Base-by-base conservation (phyloP, 768 basidiomycete genomes). In the Sarcodon aspratus region DNA sequence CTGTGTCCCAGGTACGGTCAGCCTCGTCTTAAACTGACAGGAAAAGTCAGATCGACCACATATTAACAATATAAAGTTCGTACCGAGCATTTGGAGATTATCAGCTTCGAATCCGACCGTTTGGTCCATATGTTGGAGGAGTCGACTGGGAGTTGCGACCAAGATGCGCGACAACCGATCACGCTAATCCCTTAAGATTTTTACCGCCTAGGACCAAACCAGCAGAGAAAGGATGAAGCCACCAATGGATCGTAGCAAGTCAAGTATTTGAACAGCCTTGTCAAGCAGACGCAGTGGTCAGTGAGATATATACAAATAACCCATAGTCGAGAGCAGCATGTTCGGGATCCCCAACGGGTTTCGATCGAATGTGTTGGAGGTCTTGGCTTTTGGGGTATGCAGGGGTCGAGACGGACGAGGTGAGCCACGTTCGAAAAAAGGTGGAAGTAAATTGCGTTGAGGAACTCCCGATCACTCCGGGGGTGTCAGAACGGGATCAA, bases 121-220 rank as follows among this genome's bases (percentile, higher is more conserved):
- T 64, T 97, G 92, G 61, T 98, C 95, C 85, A 99, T 86, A 63
- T 99, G 95, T 57, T 99, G 95, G 42, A 99, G 69, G 38, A 98
- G 70, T 43, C 95, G 76, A 21, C 95, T 95, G 4, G 95, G 95
- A 5, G 95, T 98, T 1, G 95, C 94, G 12, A 98, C 89, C n/a
- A 98, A 76, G 50, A 98, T 96, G 37, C 88, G 75, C 10, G 82
- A 74, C 38, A 98, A 65, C 7, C 95, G 74, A 17, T 94, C 94
- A 35, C 79, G 72, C 63, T 98, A 94, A 52, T 94, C 93, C n/a
- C 61, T 91, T 93, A 45, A 97, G 63, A 57, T 82, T 91, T 71
- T 97, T 99, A 42, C 95, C 95, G 6, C 95, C 95, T 38, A n/a
- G n/a, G n/a, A n/a, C n/a, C n/a, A n/a, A n/a, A n/a, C n/a, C n/a